Evolutionary conservation across 495 filamentous ascomycete genomes (phyloP), one percentile per base, ranked within the genome.

Genomic region (Aspergillus hancockii): DNA sequence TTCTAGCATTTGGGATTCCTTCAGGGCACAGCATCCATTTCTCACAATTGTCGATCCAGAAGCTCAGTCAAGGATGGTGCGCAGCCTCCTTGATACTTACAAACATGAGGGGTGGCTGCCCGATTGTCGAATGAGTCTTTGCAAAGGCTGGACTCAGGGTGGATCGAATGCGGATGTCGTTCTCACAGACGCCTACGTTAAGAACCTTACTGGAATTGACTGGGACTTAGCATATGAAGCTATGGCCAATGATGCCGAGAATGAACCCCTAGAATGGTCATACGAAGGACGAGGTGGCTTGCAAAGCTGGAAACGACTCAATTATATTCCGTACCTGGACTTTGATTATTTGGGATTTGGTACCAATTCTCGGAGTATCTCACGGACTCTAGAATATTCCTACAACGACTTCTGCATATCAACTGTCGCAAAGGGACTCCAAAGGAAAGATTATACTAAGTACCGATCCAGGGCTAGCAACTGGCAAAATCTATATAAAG

Each of bases 121-220:
- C 1, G 87, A 89, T 63, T 85, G 75, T n/a, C 82, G 85, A 34
- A 88, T 85, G 61, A 87, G 83, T 18, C 84, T 90, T 56, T 91
- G 81, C 73, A 92, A 90, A 67, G 72, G 76, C 14, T 78, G 62
- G 30, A 85, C 83, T 8, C 89, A 92, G 75, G 91, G 89, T 3
- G 89, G 89, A n/a, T 90, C 85, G 2, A 90, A 91, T 58, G 84
- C 85, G 0, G 89, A 92, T 63, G 89, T 88, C 55, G 80, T 92
- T 6, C 79, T 92, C 28, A 88, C 86, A 4, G 89, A 92, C 66
- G 88, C 88, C 31, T 91, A 85, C 59, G 79, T 92, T 30, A 92
- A 92, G 62, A 85, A 86, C 8, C 78, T 92, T n/a, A 70, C 75
- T 1, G 78, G 71, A 8, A 78, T 92, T 38, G 76, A 92, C 66